A percentile compares a stretch with the other conserved stretches of the same genome.
Evolutionary conservation across 805 yeast genomes (phyloP).

Genomic region (Nakazawaea anatomiae): DNA sequence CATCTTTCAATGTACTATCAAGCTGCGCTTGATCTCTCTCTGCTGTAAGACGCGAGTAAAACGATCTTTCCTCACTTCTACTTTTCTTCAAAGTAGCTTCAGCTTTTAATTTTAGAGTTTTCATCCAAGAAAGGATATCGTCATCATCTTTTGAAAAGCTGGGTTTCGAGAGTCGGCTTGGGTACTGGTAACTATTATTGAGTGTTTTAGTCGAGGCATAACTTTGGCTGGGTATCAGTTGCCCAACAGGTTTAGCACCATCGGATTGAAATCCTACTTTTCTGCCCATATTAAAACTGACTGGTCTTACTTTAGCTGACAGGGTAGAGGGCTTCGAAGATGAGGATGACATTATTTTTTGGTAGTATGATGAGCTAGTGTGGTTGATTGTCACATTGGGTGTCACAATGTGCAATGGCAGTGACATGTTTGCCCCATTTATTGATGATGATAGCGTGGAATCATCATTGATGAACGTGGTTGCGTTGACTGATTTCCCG

Average conservation of each 20-base stretch:
- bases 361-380: slow-evolving; percentile 4
- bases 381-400: slow-evolving; percentile 2
- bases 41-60: slow-evolving; percentile 27
- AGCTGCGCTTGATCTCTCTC: slow-evolving; percentile 21
- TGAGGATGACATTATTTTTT: slow-evolving; percentile 1
- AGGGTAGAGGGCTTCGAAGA: background rate
- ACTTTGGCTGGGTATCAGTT: background rate
- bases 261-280: background rate
- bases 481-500: slow-evolving; percentile 2
- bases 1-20: slow-evolving; percentile 17
- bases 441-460: slow-evolving; percentile 3
- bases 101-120: slow-evolving; percentile 27
- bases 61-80: slow-evolving; percentile 28
- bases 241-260: background rate
- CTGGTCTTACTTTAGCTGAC: background rate
- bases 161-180: background rate
- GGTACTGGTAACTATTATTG: background rate
- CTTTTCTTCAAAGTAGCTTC: slow-evolving; percentile 23
- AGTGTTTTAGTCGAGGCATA: background rate
- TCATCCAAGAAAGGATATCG: slow-evolving; percentile 27
- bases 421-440: background rate
- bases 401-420: slow-evolving; percentile 4
- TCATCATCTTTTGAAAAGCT: slow-evolving; percentile 6
- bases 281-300: no score
- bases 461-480: slow-evolving; percentile 1